Evolutionary conservation across 768 basidiomycete genomes (phyloP), one percentile per base, ranked within the genome.

Genomic region (Amyloporia xantha): DNA sequence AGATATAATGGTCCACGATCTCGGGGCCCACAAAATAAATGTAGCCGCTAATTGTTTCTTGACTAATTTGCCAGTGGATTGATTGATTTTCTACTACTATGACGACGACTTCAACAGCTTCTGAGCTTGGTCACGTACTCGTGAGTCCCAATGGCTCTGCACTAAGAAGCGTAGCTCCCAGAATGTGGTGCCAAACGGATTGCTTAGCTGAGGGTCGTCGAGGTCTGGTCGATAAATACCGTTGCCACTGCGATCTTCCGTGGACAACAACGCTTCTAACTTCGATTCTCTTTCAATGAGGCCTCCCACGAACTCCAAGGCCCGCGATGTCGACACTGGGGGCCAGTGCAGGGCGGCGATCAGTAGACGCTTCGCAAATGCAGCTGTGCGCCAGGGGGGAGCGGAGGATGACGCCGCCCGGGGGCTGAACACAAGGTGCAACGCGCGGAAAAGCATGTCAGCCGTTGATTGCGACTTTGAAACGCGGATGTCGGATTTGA

Each of bases 301-400:
- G 37, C 71, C 73, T 30, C 71, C 70, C 5, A 94, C 82, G 55
- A 96, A 88, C 27, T 81, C 81, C 33, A 98, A 65, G 17, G 84
- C 73, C 25, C 84, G 82, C 39, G 84, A 68, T 17, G 82, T 80
- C 10, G 77, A 71, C 1, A 66, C 58, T 3, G 89, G 74, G 0
- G 93, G 78, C 83, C 94, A 93, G 60, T 87, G 82, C 35, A 98
- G 72, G 4, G 85, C 79, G 27, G 84, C 82, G 41, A 77, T 76
- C 24, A 95, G 73, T 41, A 98, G 75, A n/a, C 95, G 87, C 68
- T 98, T 98, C 47, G 87, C 77, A 66, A 98, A 98, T 2, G 95
- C 91, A 38, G 92, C 90, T 37, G 84, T 78, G 57, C 91, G 84
- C 77, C 82, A 77, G 53, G 84, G 70, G 21, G 90, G 79, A 23